Evolutionary conservation across 225 moss, liverwort and hornwort genomes (phyloP), one percentile per base, ranked within the genome.

Genomic region (Anthoceros angustus): DNA sequence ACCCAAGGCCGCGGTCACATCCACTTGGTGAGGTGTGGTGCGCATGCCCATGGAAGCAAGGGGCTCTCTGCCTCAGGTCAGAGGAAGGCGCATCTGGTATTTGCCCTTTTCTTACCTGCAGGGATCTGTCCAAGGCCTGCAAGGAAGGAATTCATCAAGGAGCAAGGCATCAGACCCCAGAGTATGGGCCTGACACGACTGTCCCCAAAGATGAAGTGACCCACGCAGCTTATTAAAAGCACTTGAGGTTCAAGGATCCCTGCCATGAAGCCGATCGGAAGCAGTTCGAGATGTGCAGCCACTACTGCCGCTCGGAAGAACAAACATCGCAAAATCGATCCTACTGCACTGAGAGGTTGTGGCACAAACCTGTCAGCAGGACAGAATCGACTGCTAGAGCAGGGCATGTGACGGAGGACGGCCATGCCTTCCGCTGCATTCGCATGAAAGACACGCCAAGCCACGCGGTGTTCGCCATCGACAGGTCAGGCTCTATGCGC

Each of bases 391-490:
- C 20, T 5, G 32, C 42, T 61, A 66, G 74, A 38, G 41, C 63
- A 50, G 81, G 78, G 5, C 72, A 62, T 46, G 42, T 76, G 23
- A 78, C 75, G 25, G 45, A 65, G 3, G 80, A 80, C 61, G 83
- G 80, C 18, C 80, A 80, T 42, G 66, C 61, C 21, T 71, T 83
- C 62, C 16, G 23, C 7, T 80, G 83, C 42, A 70, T 66, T 66
- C 83, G 80, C 67, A 68, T 71, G 64, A 74, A 70, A 32, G 50
- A 75, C 21, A 18, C 63, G 43, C 63, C 68, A 39, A 73, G 62
- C 26, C 68, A 80, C 39, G 74, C 80, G 5, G 62, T 80, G 63
- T 80, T 83, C 39, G 50, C 80, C 42, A 78, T 83, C 7, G 83
- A 80, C 62, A 32, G 71, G 16, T 83, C 77, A 8, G 18, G 43